A percentile compares a stretch with the other conserved stretches of the same genome.
Conservation (phyloP, 345 rosid species). For the Pelargonium nanum region DNA sequence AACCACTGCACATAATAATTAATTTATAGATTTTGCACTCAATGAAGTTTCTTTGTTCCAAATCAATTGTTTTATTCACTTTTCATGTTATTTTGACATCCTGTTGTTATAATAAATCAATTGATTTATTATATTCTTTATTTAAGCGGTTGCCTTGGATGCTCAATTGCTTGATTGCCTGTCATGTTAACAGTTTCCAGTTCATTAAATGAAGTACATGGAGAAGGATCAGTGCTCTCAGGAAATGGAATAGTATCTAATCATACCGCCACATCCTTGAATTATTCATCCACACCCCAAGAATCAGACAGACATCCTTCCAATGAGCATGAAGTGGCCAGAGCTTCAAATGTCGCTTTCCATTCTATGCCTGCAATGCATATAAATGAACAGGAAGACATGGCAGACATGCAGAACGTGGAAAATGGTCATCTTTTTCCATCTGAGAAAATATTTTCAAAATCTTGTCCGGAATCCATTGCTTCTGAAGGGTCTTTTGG, state of each 20-base stretch:
- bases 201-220: slow-evolving; percentile 27
- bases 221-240: slow-evolving; percentile 20
- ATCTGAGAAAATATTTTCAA: slow-evolving; percentile 21
- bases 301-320: slow-evolving; percentile 17
- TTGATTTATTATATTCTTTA: neutral
- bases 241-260: slow-evolving; percentile 25
- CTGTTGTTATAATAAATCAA: too few species aligned
- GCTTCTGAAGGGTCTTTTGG: slow-evolving; percentile 21
- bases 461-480: slow-evolving; percentile 40
- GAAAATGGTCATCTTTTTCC: slow-evolving; percentile 9
- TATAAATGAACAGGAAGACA: slow-evolving; percentile 16
- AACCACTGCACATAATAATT: too few species aligned
- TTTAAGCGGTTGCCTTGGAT: neutral
- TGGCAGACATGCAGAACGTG: slow-evolving; percentile 3
- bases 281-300: slow-evolving; percentile 18
- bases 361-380: slow-evolving; percentile 64
- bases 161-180: too few species aligned
- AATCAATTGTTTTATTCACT: neutral
- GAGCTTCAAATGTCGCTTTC: slow-evolving; percentile 33
- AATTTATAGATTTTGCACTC: neutral
- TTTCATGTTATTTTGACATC: neutral
- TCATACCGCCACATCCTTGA: slow-evolving; percentile 13
- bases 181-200: slow-evolving; percentile 14
- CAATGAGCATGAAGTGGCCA: slow-evolving; percentile 13
- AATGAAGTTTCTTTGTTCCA: neutral